Base-by-base conservation (phyloP, 768 basidiomycete genomes). In the Mycena metata region DNA sequence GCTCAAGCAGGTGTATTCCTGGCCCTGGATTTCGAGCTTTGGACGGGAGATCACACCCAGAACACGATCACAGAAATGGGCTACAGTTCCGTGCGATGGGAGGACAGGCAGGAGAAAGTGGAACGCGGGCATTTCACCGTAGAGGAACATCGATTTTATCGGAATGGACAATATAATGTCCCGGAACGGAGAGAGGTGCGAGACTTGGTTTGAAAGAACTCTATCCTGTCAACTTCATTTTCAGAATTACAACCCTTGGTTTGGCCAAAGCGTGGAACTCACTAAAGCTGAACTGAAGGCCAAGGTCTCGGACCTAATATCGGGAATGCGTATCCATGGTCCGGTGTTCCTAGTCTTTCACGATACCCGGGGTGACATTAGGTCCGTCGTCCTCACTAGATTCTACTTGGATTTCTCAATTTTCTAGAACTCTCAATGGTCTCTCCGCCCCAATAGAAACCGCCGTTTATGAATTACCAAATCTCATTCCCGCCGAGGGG, bases 301-400 rank as follows among this genome's bases (percentile, higher is more conserved):
- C n/a, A 85, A 81, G 54, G 85, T 95, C 68, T 78, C 77, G 62
- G 74, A 79, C 9, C 77, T 93, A 43, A 58, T 92, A 54, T 69
- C 76, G 3, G 69, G 76, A 3, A 76, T 87, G 56, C 68, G 75
- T 17, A 66, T 75, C 19, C 71, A 78, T 24, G 91, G 91, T 3
- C 90, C 92, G 0, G 79, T 95, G 16, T 94, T 89, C 75, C 84
- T 96, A 46, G 86, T 96, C 15, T 93, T 96, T 77, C 95, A 96
- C 76, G 93, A 94, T 75, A 83, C 86, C 57, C 85, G 80, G 64
- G 88, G 91, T 69, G 95, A 96, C 78, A 84, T 95, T 78, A 92
- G 92, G 91, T 93, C 47, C 43, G 81, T 64, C 10, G 11, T 11
- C 39, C 39, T 15, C 15, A 15, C 43, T 46, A n/a, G 11, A 21